Base-by-base conservation (phyloP, 2,329 filamentous ascomycete species). In the Celoporthe dispersa region DNA sequence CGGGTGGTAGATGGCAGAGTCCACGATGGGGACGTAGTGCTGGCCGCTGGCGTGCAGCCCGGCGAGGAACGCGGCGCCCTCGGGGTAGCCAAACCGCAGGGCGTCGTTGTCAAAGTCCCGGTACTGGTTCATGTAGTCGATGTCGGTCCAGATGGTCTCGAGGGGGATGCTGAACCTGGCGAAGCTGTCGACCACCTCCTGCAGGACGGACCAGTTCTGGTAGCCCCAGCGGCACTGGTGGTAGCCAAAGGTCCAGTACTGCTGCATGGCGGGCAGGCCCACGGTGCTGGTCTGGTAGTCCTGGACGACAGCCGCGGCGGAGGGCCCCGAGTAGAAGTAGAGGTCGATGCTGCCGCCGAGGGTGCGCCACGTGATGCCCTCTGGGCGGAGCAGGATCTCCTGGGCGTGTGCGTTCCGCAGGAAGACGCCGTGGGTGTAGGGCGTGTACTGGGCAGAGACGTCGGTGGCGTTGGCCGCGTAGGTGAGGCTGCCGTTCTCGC, bases 201-300 rank as follows among this genome's bases (percentile, higher is more conserved):
- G 85, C 3, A 93, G 76, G 37, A 88, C 84, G 1, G 87, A 86
- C 88, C 91, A 94, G 75, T 92, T 93, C 53, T 85, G 82, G 77
- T 96, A 96, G 0, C 93, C 93, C 90, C 93, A 96, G 70, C 92
- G 86, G 75, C 92, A 95, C 77, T 97, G 93, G 73, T 97, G 93
- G 77, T 87, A 95, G 0, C 94, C 94, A 71, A 97, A 88, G 0
- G 90, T 89, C 84, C 89, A 95, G 81, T 96, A 96, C 74, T 92
- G 90, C 76, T 94, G 91, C 88, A 95, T 90, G 0, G 90, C 90
- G 1, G 93, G 92, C 6, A 92, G 81, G 0, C 93, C 92, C 66
- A 91, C 83, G 1, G 90, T 87, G 67, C 86, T 89, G 69, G 81
- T 79, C 72, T 92, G 90, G 77, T 95, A 96, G 53, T 91, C 86